These are phyloP conservation scores for Asterella californica DNA, from an alignment of 225 moss, liverwort and hornwort species.

Conservation along the genomic window DNA sequence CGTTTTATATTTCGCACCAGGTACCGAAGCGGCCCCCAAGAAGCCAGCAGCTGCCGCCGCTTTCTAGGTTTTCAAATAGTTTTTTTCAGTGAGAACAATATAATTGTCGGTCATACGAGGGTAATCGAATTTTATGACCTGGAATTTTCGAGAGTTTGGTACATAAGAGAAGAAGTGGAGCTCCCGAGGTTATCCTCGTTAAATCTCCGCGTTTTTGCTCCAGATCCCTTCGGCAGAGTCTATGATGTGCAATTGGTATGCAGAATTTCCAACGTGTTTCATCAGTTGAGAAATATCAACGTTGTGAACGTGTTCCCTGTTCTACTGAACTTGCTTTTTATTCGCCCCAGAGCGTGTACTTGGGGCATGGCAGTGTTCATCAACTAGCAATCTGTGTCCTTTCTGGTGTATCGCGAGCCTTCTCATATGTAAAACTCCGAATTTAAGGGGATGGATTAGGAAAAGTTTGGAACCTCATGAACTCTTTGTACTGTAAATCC, in stretches of 20 bases:
- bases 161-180: conserved; percentile 13
- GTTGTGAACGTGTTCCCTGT: neutral
- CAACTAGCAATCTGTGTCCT: too few relatives aligned
- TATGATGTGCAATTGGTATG: conserved; percentile 1
- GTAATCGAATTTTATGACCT: conserved; percentile 13
- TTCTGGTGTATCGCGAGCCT: too few relatives aligned
- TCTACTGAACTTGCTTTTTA: neutral
- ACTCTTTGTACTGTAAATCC: too few relatives aligned
- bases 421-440: too few relatives aligned
- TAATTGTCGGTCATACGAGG: conserved; percentile 16
- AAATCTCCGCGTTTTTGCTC: conserved; percentile 7
- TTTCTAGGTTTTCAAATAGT: conserved; percentile 14
- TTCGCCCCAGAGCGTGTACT: too few relatives aligned
- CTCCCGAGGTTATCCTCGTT: conserved; percentile 6
- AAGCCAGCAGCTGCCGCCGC: conserved; percentile 50
- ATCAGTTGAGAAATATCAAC: neutral
- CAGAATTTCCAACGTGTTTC: neutral
- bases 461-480: too few relatives aligned
- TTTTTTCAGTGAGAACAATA: neutral
- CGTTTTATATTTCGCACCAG: conserved; percentile 23
- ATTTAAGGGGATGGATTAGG: too few relatives aligned
- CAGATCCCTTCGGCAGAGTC: conserved; percentile 12
- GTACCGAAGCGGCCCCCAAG: conserved; percentile 67
- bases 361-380: too few relatives aligned
- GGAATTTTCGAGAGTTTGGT: conserved; percentile 7